Conservation (phyloP, 768 basidiomycete species). For the Austroboletus festivus region DNA sequence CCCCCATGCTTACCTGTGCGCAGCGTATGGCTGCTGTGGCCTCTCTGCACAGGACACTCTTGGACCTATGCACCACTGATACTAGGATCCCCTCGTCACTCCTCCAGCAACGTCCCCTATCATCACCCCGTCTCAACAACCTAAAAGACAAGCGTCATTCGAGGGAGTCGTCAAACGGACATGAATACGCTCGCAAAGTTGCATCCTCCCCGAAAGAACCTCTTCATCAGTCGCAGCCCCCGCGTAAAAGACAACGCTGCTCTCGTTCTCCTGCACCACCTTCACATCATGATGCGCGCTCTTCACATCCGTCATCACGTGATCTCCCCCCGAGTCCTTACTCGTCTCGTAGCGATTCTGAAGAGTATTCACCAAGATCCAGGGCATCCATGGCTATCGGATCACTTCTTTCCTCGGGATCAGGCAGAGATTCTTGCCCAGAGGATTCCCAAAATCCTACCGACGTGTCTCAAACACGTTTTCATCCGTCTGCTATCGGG, state of each 20-base stretch:
- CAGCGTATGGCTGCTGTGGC: slow-evolving; percentile 72
- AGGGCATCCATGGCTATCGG: slow-evolving; percentile 79
- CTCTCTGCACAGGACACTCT: slow-evolving; percentile 65
- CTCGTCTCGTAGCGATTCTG: slow-evolving; percentile 64
- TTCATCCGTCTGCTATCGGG: slow-evolving; percentile 18
- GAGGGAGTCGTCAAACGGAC: slow-evolving; percentile 15
- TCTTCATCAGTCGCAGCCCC: slow-evolving; percentile 38
- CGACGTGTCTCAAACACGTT: slow-evolving; percentile 18
- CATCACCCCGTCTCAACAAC: slow-evolving; percentile 28
- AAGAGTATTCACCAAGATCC: slow-evolving; percentile 68
- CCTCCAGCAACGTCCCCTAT: slow-evolving; percentile 37
- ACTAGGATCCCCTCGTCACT: slow-evolving; percentile 30
- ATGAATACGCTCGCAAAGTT: slow-evolving; percentile 12
- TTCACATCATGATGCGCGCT: slow-evolving; percentile 33
- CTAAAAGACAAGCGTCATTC: slow-evolving; percentile 22
- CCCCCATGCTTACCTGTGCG: slow-evolving; percentile 5
- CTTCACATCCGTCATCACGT: slow-evolving; percentile 37
- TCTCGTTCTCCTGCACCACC: slow-evolving; percentile 55
- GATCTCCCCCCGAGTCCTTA: slow-evolving; percentile 73
- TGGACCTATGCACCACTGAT: slow-evolving; percentile 50
- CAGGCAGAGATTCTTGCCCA: slow-evolving; percentile 23
- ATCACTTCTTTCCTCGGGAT: slow-evolving; percentile 57
- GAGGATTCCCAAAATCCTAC: slow-evolving; percentile 25
- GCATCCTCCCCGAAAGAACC: slow-evolving; percentile 23
- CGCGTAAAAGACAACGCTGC: slow-evolving; percentile 61